Percentiles rank a stretch among this genome's conserved stretches.
Conservation (phyloP, 768 basidiomycete genomes). For the Termitomyces sp. region DNA sequence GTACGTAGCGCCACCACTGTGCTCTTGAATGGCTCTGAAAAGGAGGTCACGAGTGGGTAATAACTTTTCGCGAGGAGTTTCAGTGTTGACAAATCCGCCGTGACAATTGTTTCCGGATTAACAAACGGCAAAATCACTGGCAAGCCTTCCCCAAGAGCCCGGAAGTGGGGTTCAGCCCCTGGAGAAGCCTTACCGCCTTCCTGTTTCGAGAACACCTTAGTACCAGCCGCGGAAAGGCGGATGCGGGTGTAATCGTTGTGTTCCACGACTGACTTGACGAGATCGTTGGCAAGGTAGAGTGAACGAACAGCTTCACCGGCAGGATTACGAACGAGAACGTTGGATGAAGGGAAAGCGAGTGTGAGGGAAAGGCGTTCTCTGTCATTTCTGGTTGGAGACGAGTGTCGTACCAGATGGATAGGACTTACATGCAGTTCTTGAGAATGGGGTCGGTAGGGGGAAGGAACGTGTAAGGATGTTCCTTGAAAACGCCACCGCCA, state of each 20-base stretch:
- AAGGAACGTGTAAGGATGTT: slow-evolving; percentile 89
- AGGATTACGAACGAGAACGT: slow-evolving; percentile 87
- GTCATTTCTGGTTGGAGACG: not conserved
- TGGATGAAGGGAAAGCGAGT: slow-evolving; percentile 67
- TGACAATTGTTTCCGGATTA: slow-evolving; percentile 59
- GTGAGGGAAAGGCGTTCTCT: slow-evolving; percentile 75
- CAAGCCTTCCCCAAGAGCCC: slow-evolving; percentile 83
- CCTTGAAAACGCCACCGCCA: slow-evolving; percentile 62
- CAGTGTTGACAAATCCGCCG: slow-evolving; percentile 54
- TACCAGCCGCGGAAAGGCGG: slow-evolving; percentile 89
- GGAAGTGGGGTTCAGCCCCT: slow-evolving; percentile 54
- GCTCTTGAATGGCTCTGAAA: slow-evolving; percentile 58
- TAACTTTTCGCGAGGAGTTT: slow-evolving; percentile 70
- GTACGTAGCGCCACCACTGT: slow-evolving; percentile 54
- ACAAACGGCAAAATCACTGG: slow-evolving; percentile 83
- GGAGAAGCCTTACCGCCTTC: slow-evolving; percentile 59
- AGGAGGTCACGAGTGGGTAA: slow-evolving; percentile 74
- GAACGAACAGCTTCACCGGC: slow-evolving; percentile 70
- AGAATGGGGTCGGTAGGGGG: slow-evolving; percentile 69
- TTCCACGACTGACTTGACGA: slow-evolving; percentile 76
- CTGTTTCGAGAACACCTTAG: slow-evolving; percentile 90
- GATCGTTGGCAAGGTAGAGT: slow-evolving; percentile 84
- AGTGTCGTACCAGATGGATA: not conserved
- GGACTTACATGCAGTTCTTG: slow-evolving; percentile 66
- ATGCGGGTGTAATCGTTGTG: slow-evolving; percentile 84